Evolutionary conservation across 495 filamentous ascomycete species (phyloP), one percentile per base, ranked within the genome.

Genomic region (Saxispiralis lemnorum): DNA sequence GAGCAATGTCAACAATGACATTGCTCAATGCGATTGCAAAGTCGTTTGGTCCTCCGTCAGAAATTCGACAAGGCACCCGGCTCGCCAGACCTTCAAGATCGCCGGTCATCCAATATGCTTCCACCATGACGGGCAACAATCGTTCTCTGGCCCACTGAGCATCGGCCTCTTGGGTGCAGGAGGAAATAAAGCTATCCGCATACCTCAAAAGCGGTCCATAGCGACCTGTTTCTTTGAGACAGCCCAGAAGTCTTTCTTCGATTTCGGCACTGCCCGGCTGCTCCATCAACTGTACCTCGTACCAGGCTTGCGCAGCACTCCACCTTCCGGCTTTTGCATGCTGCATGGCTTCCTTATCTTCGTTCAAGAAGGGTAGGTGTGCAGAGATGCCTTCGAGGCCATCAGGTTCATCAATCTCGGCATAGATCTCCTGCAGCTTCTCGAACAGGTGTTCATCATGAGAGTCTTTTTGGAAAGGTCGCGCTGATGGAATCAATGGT

Each of bases 291-390:
- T 80, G 75, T 31, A 92, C 69, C 56, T 96, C 86, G 59, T 96
- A 96, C 89, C 89, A 99, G 51, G 81, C 89, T 63, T 95, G 88
- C 35, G 83, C 92, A 39, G 89, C 84, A n/a, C 83, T 82, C 89
- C 87, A 99, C 56, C 87, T 71, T n/a, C 86, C 88, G 31, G 84
- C 81, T 56, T 92, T 95, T 31, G 78, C 73, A 57, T 96, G 86
- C 50, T 87, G 85, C 40, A 94, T 66, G 30, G 93, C 75, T 52
- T 99, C 87, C 54, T 95, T 87, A 36, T 94, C 82, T 41, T 93
- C 73, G 45, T 86, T 78, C 15, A 95, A 65, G 9, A 79, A 75
- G 39, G 79, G 76, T 18, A 95, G 60, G 55, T 89, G 76, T 5
- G 80, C 75, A 9, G 88, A 94, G 38, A 99, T 83, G 6, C 89